Conservation (phyloP, 73 alveolate species). For the Paraurostyla sp. region DNA sequence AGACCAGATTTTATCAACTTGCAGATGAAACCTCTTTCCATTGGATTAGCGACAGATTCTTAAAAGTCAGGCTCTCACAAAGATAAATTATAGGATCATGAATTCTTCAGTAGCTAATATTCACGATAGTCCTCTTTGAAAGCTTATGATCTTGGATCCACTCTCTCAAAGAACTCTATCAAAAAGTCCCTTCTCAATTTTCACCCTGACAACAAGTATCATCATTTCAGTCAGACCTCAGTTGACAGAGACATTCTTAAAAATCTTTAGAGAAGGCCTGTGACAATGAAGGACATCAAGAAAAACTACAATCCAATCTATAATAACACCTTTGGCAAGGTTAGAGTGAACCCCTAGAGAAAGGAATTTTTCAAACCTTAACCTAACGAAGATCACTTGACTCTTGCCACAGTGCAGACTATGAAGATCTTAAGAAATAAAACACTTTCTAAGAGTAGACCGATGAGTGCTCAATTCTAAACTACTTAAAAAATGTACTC, state of each 20-base stretch:
- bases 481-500: not conserved
- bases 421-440: not conserved
- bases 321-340: slow-evolving; percentile 33
- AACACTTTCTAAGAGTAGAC: not conserved
- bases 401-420: slow-evolving; percentile 1
- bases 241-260: slow-evolving; percentile 7
- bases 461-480: not conserved
- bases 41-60: no score
- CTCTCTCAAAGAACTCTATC: not conserved
- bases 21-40: not conserved
- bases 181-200: not conserved
- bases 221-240: slow-evolving; percentile 1
- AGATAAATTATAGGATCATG: no score
- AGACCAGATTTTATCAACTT: not conserved
- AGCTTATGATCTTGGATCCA: not conserved
- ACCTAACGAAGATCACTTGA: slow-evolving; percentile 18
- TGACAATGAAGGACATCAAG: not conserved
- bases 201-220: slow-evolving; percentile 22
- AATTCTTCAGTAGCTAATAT: no score
- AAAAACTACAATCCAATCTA: slow-evolving; percentile 30
- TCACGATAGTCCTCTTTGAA: no score
- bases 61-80: no score
- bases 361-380: slow-evolving; percentile 15
- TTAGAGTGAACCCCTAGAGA: slow-evolving; percentile 11
- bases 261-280: slow-evolving; percentile 32